Percentiles rank a stretch among this genome's conserved stretches.
Conservation (phyloP, 2,329 filamentous ascomycete species). For the Chaetothyriales sp. region DNA sequence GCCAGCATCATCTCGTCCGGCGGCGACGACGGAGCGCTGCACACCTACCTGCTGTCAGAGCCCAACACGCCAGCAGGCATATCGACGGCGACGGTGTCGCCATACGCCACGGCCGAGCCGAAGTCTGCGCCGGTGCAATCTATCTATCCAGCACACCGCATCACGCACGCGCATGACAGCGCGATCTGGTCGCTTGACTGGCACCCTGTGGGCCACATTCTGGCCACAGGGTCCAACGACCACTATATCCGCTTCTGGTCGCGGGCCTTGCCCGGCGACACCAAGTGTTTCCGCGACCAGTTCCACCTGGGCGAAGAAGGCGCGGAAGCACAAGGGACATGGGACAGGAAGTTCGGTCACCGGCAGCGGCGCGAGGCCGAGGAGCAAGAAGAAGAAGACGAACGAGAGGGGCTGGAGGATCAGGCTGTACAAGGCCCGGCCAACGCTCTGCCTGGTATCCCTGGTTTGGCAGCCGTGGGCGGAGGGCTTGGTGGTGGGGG, state of each 20-base stretch:
- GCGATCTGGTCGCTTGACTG: slow-evolving; percentile 97
- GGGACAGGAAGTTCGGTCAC: slow-evolving; percentile 65
- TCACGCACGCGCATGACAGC: slow-evolving; percentile 82
- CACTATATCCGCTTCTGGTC: slow-evolving; percentile 96
- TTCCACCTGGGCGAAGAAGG: slow-evolving; percentile 92
- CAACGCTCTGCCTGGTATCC: slow-evolving; percentile 14
- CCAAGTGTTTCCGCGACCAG: slow-evolving; percentile 71
- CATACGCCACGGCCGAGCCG: slow-evolving; percentile 74
- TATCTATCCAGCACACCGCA: slow-evolving; percentile 79
- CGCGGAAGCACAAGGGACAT: slow-evolving; percentile 89
- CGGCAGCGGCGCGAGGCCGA: slow-evolving; percentile 80
- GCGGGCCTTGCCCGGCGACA: slow-evolving; percentile 64
- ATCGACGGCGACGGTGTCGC: slow-evolving; percentile 49
- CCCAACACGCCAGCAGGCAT: slow-evolving; percentile 69
- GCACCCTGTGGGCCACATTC: slow-evolving; percentile 90
- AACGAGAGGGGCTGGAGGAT: slow-evolving; percentile 81
- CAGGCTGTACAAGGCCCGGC: slow-evolving; percentile 43
- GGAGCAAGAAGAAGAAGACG: slow-evolving; percentile 84
- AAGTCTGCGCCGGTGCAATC: slow-evolving; percentile 68
- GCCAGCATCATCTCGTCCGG: slow-evolving; percentile 79
- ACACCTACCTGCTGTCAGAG: slow-evolving; percentile 92
- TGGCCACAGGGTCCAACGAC: slow-evolving; percentile 92
- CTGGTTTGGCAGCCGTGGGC: slow-evolving; percentile 6
- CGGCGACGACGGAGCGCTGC: slow-evolving; percentile 74
- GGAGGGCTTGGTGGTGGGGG: neutral